Conservation (phyloP, 305 asterid genomes). For the Fraxinus baroniana region DNA sequence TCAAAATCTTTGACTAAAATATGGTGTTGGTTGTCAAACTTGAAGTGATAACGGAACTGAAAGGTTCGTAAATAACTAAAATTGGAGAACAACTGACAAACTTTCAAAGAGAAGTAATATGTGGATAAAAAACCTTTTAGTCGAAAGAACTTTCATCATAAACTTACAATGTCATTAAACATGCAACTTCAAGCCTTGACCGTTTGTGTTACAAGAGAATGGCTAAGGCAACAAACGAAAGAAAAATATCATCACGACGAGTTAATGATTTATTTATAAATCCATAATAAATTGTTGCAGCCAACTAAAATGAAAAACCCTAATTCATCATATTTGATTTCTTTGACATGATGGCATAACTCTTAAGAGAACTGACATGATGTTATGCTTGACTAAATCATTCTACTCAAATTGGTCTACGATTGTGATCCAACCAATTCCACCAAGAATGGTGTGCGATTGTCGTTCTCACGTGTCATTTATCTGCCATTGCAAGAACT, state of each 20-base stretch:
- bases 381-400: neutral
- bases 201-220: neutral
- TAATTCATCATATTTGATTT: too few species aligned
- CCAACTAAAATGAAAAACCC: neutral
- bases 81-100: neutral
- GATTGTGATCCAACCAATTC: neutral
- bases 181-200: neutral
- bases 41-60: neutral
- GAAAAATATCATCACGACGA: neutral
- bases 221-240: neutral
- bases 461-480: neutral
- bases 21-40: neutral
- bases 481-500: neutral
- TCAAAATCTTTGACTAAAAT: neutral
- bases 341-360: neutral
- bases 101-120: too few species aligned
- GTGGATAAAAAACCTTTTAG: neutral
- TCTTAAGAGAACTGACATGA: neutral
- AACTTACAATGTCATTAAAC: neutral
- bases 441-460: neutral
- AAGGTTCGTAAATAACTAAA: neutral
- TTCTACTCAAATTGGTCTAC: neutral
- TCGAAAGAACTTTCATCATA: neutral
- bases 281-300: neutral
- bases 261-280: too few species aligned